Evolutionary conservation across 139 green algal genomes (phyloP).

Genomic region (Coelastrella sp.): DNA sequence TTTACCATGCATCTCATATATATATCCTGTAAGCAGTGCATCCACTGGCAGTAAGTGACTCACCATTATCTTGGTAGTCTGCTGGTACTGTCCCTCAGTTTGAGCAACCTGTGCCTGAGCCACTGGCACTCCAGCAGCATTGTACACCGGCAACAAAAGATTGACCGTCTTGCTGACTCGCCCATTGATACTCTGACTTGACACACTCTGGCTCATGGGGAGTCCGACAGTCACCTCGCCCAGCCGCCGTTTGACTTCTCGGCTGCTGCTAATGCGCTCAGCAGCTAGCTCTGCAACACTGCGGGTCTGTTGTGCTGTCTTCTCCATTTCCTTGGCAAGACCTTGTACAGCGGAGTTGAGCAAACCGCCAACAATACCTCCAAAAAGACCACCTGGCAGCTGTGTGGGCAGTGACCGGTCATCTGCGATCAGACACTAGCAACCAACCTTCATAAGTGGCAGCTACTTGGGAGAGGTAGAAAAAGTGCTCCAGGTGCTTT

Average conservation of each 20-base stretch:
- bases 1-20: background rate
- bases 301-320: background rate
- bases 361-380: slow-evolving; percentile 12
- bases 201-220: slow-evolving; percentile 47
- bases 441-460: too few species aligned
- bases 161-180: slow-evolving; percentile 45
- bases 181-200: slow-evolving; percentile 46
- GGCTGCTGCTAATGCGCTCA: background rate
- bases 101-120: slow-evolving; percentile 35
- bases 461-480: too few species aligned
- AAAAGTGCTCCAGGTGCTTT: too few species aligned
- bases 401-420: slow-evolving; percentile 18
- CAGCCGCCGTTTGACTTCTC: background rate
- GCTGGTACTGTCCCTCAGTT: background rate
- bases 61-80: slow-evolving; percentile 24
- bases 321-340: slow-evolving; percentile 10
- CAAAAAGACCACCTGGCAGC: background rate
- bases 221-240: slow-evolving; percentile 41
- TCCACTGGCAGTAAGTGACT: background rate
- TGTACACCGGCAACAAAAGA: slow-evolving; percentile 53
- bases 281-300: slow-evolving; percentile 16
- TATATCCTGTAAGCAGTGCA: background rate
- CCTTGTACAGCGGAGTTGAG: slow-evolving; percentile 22
- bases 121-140: background rate
- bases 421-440: too few species aligned